Conservation (phyloP, 257 asterid genomes). For the Perilla frutescens region DNA sequence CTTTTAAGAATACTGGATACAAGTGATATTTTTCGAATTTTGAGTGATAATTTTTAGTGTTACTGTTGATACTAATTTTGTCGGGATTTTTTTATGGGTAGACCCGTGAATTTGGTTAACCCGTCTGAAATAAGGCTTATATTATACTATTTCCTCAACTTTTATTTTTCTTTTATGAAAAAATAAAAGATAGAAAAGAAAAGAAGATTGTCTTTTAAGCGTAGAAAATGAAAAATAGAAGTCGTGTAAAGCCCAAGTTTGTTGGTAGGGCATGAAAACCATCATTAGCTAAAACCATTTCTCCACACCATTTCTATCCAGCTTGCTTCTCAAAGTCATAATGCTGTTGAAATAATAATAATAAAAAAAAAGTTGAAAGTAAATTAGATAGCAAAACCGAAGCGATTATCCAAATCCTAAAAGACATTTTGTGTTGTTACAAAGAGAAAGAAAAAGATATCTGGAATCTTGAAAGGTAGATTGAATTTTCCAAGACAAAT, state of each 20-base stretch:
- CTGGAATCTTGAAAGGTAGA: conserved; percentile 36
- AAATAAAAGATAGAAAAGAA: neutral
- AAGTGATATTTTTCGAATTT: too few species aligned
- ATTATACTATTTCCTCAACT: neutral
- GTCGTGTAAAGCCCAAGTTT: conserved; percentile 27
- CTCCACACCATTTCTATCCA: conserved; percentile 13
- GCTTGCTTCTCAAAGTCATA: neutral
- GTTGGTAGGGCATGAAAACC: neutral
- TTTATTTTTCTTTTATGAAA: neutral
- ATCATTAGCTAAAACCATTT: neutral
- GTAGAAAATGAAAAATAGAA: neutral
- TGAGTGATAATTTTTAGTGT: too few species aligned
- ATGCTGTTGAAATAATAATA: too few species aligned
- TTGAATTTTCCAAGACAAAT: conserved; percentile 40
- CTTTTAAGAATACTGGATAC: too few species aligned
- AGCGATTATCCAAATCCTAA: neutral
- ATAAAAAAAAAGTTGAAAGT: neutral
- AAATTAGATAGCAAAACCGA: neutral
- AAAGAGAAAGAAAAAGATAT: neutral
- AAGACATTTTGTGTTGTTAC: neutral
- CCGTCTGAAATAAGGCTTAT: too few species aligned
- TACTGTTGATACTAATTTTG: too few species aligned
- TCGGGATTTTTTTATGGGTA: too few species aligned
- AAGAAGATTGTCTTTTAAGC: conserved; percentile 33
- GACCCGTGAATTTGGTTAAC: too few species aligned